Evolutionary conservation across 305 asterid genomes (phyloP).

Genomic region (Fraxinus baroniana): DNA sequence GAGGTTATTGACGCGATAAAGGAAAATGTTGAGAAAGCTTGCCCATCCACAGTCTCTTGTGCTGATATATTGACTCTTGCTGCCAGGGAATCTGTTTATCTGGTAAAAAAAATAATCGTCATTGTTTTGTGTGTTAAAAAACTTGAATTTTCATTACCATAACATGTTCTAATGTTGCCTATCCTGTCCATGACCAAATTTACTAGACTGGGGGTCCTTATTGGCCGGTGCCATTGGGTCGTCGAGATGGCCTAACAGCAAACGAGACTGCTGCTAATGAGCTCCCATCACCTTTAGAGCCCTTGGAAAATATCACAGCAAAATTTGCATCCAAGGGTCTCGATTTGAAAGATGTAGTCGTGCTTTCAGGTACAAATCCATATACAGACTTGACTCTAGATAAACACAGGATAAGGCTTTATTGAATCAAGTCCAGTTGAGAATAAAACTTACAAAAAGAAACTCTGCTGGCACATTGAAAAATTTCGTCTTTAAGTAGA

Average conservation of each 20-base stretch:
- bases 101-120: conserved; percentile 34
- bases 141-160: background rate
- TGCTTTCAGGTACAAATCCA: conserved; percentile 53
- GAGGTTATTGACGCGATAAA: conserved; percentile 71
- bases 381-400: background rate
- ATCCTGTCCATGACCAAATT: conserved; percentile 7
- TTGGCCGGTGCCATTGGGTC: conserved; percentile 60
- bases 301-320: conserved; percentile 56
- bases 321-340: conserved; percentile 65
- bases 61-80: conserved; percentile 72
- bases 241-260: conserved; percentile 74
- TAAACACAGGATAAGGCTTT: background rate
- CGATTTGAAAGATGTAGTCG: conserved; percentile 59
- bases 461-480: background rate
- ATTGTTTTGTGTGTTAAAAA: background rate
- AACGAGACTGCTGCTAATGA: conserved; percentile 57
- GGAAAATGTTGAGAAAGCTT: conserved; percentile 60
- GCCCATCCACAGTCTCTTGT: conserved; percentile 70
- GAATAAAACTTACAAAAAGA: background rate
- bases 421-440: background rate
- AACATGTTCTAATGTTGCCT: background rate
- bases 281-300: conserved; percentile 69
- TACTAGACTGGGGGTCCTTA: conserved; percentile 60
- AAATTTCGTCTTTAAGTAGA: background rate
- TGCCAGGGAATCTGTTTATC: conserved; percentile 64